Evolutionary conservation across 140 eudicot genomes (phyloP).

Genomic region (Senecio squalidus): DNA sequence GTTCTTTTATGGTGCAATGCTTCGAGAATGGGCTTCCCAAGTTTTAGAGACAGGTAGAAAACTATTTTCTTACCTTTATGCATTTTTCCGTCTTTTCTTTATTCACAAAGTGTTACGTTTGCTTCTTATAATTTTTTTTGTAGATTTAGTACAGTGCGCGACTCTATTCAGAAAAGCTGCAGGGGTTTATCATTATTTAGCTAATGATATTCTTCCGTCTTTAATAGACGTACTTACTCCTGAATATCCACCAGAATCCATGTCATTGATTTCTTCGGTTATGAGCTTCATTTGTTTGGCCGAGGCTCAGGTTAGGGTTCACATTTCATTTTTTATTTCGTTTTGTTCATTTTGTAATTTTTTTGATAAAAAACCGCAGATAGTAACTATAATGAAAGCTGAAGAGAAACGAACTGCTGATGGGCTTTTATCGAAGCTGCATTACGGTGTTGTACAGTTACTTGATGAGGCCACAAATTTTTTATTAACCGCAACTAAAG

Average conservation of each 20-base stretch:
- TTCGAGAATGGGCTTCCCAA: conserved; percentile 68
- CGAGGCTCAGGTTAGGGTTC: conserved; percentile 66
- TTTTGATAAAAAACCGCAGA: conserved; percentile 19
- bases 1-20: conserved; percentile 67
- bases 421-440: conserved; percentile 60
- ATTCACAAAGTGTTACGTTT: not conserved
- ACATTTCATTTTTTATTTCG: not conserved
- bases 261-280: conserved; percentile 30
- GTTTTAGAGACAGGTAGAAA: conserved; percentile 43
- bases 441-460: conserved; percentile 54
- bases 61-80: not conserved
- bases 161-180: conserved; percentile 70
- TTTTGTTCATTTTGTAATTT: not conserved
- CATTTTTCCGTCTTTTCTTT: not conserved
- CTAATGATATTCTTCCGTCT: conserved; percentile 48
- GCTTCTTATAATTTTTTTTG: not conserved
- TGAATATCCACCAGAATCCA: conserved; percentile 67
- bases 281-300: conserved; percentile 81
- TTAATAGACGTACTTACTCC: conserved; percentile 22
- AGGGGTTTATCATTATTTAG: conserved; percentile 59
- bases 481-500: conserved; percentile 27
- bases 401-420: conserved; percentile 53
- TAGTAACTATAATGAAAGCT: conserved; percentile 60
- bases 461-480: conserved; percentile 46
- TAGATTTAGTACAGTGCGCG: conserved; percentile 68